Evolutionary conservation across 2,329 filamentous ascomycete species (phyloP), one percentile per base, ranked within the genome.

Genomic region (Neoscytalidium dimidiatum): DNA sequence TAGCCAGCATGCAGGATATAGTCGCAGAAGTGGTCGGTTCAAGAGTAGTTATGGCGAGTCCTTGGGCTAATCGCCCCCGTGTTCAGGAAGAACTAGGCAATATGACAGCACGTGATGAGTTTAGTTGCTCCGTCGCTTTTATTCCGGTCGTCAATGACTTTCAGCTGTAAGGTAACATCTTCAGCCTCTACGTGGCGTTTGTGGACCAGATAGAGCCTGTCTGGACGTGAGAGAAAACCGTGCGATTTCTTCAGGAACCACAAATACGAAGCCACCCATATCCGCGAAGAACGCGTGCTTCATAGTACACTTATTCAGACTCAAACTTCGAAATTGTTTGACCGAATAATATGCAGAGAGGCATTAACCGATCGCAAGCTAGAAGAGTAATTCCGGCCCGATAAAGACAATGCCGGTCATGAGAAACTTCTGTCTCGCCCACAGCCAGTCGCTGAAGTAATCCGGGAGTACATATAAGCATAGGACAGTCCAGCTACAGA

Each of bases 241-340:
- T 1, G 65, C 35, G 19, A 57, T 72, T 19, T 78, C 77, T 1
- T 67, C 69, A 9, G 70, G 69, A 21, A 17, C 21, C 9, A 72
- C 62, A 0, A 82, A 69, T 0, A 74, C 33, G 60, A 81, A 75
- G 3, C 80, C 79, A 1, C 80, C 80, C 73, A 78, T 79, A 56
- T 81, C 76, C 3, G 74, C 78, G 62, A 75, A 79, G 66, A 82
- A 81, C 1, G 74, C 78, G 61, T 82, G 75, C 9, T 62, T 74
- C 52, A 79, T 69, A 0, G 75, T 80, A 80, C 80, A 83, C 3
- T 72, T 49, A 17, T 60, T 44, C 9, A 56, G 49, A 2, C 65
- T 57, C 14, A 57, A 56, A 3, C 26, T 57, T 19, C 56, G 52
- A 31, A 72, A 71, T 21, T 68, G 35, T 33, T 51, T 48, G 9